phyloP scores from a whole-genome alignment of 768 basidiomycete species.

The Boletus bicolor region DNA sequence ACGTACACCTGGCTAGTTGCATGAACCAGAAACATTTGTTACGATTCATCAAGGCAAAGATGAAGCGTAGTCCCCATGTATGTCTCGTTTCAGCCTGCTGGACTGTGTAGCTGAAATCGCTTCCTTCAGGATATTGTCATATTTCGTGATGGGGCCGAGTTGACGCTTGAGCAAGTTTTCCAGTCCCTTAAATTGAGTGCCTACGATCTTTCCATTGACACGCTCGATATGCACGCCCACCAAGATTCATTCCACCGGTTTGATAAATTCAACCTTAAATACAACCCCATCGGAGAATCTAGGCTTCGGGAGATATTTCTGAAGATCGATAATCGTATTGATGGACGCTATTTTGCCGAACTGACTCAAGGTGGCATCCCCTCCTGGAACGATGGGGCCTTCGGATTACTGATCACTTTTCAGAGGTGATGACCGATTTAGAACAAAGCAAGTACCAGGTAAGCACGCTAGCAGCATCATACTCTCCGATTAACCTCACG shows the following conservation, averaged over 20 bases:
- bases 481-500: neutral
- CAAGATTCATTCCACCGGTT: slow-evolving; percentile 98
- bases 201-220: slow-evolving; percentile 98
- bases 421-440: slow-evolving; percentile 96
- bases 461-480: slow-evolving; percentile 4
- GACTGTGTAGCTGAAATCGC: neutral
- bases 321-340: slow-evolving; percentile 94
- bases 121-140: slow-evolving; percentile 86
- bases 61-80: slow-evolving; percentile 84
- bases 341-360: slow-evolving; percentile 93
- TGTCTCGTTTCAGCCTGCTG: slow-evolving; percentile 16
- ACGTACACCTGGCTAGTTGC: slow-evolving; percentile 97
- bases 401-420: neutral
- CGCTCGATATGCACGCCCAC: slow-evolving; percentile 99
- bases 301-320: slow-evolving; percentile 94
- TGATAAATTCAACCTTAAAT: slow-evolving; percentile 97
- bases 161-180: slow-evolving; percentile 94
- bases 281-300: slow-evolving; percentile 95
- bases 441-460: slow-evolving; percentile 99
- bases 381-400: neutral
- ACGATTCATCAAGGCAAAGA: slow-evolving; percentile 98
- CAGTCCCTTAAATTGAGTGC: slow-evolving; percentile 91
- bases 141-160: slow-evolving; percentile 84
- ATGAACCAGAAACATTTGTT: slow-evolving; percentile 99
- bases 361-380: slow-evolving; percentile 71